phyloP scores from a whole-genome alignment of 805 yeast species.

The Schizosaccharomyces lindneri region DNA sequence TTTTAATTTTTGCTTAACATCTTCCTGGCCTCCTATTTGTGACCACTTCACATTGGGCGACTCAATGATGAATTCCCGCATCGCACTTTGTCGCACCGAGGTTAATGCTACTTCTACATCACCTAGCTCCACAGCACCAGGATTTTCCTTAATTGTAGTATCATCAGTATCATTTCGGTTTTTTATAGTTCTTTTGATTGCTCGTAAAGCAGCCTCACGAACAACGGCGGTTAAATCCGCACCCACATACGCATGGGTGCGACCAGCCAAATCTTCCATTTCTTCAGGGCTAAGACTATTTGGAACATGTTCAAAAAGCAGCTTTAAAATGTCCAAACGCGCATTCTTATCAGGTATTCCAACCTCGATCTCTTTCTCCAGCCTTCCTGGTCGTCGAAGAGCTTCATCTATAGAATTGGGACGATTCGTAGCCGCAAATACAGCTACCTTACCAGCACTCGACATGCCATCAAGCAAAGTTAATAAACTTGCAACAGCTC shows the following conservation, averaged over 20 bases:
- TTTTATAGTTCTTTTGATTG: constrained; percentile 40
- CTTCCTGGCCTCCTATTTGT: constrained; percentile 89
- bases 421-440: constrained; percentile 48
- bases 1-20: constrained; percentile 48
- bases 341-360: constrained; percentile 78
- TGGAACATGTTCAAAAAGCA: constrained; percentile 34
- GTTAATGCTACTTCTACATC: constrained; percentile 52
- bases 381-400: constrained; percentile 63
- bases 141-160: background rate
- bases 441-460: constrained; percentile 38
- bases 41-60: constrained; percentile 85
- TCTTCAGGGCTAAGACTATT: constrained; percentile 29
- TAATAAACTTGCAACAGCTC: constrained; percentile 72
- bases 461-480: constrained; percentile 38
- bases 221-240: constrained; percentile 77
- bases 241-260: constrained; percentile 93
- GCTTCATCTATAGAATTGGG: constrained; percentile 49
- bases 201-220: constrained; percentile 67
- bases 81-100: constrained; percentile 83
- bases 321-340: constrained; percentile 42
- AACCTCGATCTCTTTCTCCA: constrained; percentile 71
- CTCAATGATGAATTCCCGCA: constrained; percentile 78
- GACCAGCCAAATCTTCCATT: constrained; percentile 37
- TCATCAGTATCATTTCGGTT: background rate
- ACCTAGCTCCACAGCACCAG: constrained; percentile 16